Conservation (phyloP, 2,329 filamentous ascomycete species). For the Teratosphaeria destructans region DNA sequence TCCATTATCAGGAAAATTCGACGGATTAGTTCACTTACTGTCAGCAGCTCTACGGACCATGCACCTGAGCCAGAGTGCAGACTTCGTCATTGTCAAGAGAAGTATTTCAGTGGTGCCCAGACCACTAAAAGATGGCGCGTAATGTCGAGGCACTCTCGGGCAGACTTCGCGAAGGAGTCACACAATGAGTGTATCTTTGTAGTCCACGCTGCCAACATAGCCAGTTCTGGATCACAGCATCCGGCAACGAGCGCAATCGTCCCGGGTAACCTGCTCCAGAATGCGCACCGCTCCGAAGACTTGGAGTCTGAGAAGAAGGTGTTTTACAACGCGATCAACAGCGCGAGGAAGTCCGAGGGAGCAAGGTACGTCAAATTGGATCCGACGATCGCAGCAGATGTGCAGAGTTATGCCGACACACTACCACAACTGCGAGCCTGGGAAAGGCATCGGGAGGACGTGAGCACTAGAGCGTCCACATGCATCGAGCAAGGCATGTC, state of each 20-base stretch:
- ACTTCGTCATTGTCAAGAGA: neutral
- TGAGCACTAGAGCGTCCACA: neutral
- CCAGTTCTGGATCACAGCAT: neutral
- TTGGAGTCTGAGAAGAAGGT: neutral
- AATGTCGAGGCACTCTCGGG: neutral
- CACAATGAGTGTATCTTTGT: neutral
- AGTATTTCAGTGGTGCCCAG: neutral
- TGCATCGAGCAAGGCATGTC: neutral
- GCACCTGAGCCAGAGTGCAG: neutral
- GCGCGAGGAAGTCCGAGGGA: neutral
- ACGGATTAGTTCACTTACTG: neutral
- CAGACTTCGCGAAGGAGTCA: neutral
- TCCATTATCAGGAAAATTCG: neutral
- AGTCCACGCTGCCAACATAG: neutral
- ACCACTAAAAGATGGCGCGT: neutral
- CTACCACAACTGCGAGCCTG: neutral
- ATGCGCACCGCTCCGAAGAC: neutral
- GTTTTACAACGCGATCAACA: neutral
- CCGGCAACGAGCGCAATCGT: neutral
- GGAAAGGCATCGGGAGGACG: neutral
- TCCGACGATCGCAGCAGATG: neutral
- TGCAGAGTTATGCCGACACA: neutral
- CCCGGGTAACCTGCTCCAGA: neutral
- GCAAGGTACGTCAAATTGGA: neutral
- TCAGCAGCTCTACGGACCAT: neutral